Conservation (phyloP, 345 rosid genomes). For the Turnera subulata region DNA sequence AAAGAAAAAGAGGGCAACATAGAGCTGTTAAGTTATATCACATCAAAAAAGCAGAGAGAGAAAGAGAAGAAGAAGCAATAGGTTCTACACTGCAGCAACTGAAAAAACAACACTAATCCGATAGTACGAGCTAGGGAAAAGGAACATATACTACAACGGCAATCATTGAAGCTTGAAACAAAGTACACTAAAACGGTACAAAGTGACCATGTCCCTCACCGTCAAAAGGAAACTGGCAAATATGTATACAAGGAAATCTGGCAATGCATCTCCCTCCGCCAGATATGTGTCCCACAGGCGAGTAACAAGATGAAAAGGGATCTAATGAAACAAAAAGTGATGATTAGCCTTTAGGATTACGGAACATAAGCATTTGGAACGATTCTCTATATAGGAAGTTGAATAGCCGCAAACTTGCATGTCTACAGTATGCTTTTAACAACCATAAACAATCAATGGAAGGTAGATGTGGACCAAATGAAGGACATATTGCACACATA, state of each 20-base stretch:
- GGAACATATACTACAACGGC: no score
- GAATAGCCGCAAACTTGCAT: background rate
- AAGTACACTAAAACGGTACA: background rate
- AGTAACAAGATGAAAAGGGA: conserved; percentile 77
- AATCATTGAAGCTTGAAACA: no score
- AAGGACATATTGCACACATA: background rate
- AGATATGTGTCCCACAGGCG: conserved; percentile 99
- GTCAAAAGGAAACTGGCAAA: conserved; percentile 93
- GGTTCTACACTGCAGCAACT: no score
- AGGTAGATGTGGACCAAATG: background rate
- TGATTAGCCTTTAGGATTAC: conserved; percentile 13
- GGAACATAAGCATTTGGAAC: background rate
- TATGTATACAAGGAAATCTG: conserved; percentile 94
- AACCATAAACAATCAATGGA: background rate
- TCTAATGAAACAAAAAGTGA: conserved; percentile 38
- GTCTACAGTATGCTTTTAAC: no score
- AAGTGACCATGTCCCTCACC: conserved; percentile 41
- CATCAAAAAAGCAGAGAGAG: no score
- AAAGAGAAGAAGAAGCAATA: no score
- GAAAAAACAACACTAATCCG: no score
- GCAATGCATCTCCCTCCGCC: conserved; percentile 96
- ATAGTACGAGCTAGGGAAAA: no score
- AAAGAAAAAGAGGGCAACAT: no score
- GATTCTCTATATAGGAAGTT: background rate
- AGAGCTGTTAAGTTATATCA: no score